A percentile compares a stretch with the other conserved stretches of the same genome.
phyloP scores from a whole-genome alignment of 1,284 basidiomycete species.

The Lignosus rhinocerotis region DNA sequence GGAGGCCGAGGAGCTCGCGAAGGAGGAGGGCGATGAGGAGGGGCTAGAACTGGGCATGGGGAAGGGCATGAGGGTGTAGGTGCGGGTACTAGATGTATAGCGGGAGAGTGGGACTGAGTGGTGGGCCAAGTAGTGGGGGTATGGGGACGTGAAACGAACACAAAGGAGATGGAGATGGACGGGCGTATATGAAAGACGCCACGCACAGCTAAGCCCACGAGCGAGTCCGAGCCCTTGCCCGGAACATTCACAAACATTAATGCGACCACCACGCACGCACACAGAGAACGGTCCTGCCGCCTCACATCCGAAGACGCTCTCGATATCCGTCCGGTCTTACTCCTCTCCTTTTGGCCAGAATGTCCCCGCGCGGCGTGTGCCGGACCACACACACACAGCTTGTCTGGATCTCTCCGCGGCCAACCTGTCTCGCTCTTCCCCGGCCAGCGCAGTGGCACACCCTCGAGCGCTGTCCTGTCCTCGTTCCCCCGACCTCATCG shows the following conservation, averaged over 20 bases:
- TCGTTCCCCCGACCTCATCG: constrained; percentile 9
- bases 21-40: constrained; percentile 16
- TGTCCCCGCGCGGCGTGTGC: constrained; percentile 20
- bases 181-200: constrained; percentile 25
- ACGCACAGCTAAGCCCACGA: constrained; percentile 11
- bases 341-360: constrained; percentile 15
- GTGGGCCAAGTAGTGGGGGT: neutral
- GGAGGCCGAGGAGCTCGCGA: constrained; percentile 15
- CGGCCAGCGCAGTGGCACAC: constrained; percentile 8
- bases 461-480: neutral
- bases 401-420: constrained; percentile 8
- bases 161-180: constrained; percentile 25
- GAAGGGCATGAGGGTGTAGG: constrained; percentile 3
- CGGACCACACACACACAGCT: constrained; percentile 4
- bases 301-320: constrained; percentile 21
- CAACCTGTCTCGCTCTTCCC: constrained; percentile 8
- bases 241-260: constrained; percentile 12
- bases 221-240: constrained; percentile 8
- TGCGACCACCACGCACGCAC: neutral
- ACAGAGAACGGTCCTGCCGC: constrained; percentile 23
- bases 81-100: neutral
- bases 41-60: constrained; percentile 11
- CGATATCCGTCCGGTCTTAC: constrained; percentile 2
- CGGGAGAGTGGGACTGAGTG: neutral
- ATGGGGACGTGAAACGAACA: neutral